phyloP scores from a whole-genome alignment of 208 protist genomes.

The Novymonas esmeraldas region DNA sequence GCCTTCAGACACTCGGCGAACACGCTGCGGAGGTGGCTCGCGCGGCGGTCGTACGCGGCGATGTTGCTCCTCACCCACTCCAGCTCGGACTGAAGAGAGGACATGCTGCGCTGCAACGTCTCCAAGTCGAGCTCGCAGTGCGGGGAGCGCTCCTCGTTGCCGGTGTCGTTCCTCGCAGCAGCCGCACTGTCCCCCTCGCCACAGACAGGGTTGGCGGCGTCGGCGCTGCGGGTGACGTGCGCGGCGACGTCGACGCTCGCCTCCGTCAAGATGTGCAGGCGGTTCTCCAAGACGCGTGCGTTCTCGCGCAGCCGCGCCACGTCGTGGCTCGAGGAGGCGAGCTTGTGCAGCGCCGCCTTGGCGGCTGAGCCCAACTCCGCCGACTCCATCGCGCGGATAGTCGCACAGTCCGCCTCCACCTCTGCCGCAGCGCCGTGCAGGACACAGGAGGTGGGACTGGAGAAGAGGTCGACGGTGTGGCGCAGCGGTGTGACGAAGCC shows the following conservation, averaged over 20 bases:
- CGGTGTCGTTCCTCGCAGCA: neutral
- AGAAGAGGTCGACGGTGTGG: slow-evolving; percentile 78
- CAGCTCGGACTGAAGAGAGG: slow-evolving; percentile 3
- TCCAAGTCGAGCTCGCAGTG: slow-evolving; percentile 1
- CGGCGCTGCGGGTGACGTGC: neutral
- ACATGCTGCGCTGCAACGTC: neutral
- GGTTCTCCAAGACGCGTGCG: slow-evolving; percentile 3
- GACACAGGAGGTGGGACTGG: slow-evolving; percentile 70
- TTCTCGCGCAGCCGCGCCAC: neutral
- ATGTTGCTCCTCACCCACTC: neutral
- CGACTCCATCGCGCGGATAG: slow-evolving; percentile 37
- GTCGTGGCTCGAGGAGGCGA: neutral
- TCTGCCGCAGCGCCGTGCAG: slow-evolving; percentile 52
- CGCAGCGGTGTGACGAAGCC: slow-evolving; percentile 34
- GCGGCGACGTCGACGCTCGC: neutral
- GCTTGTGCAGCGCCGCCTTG: slow-evolving; percentile 12
- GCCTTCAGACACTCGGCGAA: neutral
- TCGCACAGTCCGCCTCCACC: slow-evolving; percentile 37
- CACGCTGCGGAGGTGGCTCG: neutral
- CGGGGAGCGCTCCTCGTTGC: no score
- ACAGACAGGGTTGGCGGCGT: neutral
- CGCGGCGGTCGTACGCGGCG: neutral
- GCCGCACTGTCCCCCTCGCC: neutral
- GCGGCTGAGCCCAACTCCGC: slow-evolving; percentile 4
- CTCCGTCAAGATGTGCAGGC: slow-evolving; percentile 6